Base-by-base conservation (phyloP, 805 yeast genomes). In the Citeromyces nyonsensis region DNA sequence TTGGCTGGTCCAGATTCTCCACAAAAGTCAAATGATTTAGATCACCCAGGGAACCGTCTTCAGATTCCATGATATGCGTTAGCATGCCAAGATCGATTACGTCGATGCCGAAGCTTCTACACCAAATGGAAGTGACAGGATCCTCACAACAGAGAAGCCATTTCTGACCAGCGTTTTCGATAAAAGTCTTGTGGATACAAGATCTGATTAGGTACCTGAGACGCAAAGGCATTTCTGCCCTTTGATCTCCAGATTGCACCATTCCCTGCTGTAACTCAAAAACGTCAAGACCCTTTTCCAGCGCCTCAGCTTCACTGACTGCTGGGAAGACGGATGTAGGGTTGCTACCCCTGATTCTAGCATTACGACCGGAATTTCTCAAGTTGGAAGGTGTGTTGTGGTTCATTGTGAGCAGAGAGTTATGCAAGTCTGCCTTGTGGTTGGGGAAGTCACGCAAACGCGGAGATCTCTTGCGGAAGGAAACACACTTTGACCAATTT, bases 131-230 rank as follows among this genome's bases (percentile, higher is more conserved):
- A 10, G 73, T 62, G 3, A 61, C 56, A 2, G 61, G 44, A 41
- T 75, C 82, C 45, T 78, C 88, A 4, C 82, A 66, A 5, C 77
- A 59, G 15, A 76, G 49, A 15, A 57, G 54, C 85, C 85, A 78
- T 25, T 59, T 50, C n/a, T 42, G 27, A 7, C 42, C 40, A 25
- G 49, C 53, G 25, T 54, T 54, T 29, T 64, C 66, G 28, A 65
- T 40, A 35, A 54, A 63, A 32, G 61, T 57, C 45, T 73, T 73
- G 38, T 65, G 69, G 24, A 74, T 52, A 42, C 77, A 70, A 7
- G 81, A 63, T 39, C 75, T 61, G 28, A 77, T 56, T 40, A 77
- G 51, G 39, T 59, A 65, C 41, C 60, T 69, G 36, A 71, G 57
- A 38, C 77, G 55, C 5, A 49, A 49, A 2, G 84, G 83, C 42